A percentile compares a stretch with the other conserved stretches of the same genome.
phyloP scores from a whole-genome alignment of 2,329 filamentous ascomycete species.

The Eutypa lata region DNA sequence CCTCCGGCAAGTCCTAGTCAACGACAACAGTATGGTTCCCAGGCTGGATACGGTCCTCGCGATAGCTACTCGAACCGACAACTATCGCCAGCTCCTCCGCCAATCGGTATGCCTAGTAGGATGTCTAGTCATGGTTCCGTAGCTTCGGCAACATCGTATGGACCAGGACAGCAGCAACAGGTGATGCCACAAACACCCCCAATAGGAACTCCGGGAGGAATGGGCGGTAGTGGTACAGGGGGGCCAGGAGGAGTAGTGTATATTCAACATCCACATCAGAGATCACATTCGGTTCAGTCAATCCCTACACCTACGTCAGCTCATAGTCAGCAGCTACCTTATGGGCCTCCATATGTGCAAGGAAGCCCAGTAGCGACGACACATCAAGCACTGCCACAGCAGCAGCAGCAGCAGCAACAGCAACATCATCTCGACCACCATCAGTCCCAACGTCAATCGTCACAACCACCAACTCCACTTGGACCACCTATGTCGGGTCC shows the following conservation, averaged over 20 bases:
- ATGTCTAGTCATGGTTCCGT: slow-evolving; percentile 17
- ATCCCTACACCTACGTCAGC: slow-evolving; percentile 60
- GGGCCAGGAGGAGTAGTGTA: slow-evolving; percentile 15
- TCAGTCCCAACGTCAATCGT: slow-evolving; percentile 46
- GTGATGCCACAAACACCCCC: slow-evolving; percentile 49
- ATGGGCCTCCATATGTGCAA: slow-evolving; percentile 47
- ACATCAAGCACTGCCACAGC: slow-evolving; percentile 37
- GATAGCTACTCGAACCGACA: slow-evolving; percentile 42
- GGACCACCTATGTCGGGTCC: slow-evolving; percentile 45
- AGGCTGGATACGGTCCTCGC: slow-evolving; percentile 36
- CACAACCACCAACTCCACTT: slow-evolving; percentile 52
- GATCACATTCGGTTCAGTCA: slow-evolving; percentile 58
- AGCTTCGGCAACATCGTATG: slow-evolving; percentile 28
- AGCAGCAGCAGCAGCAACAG: slow-evolving; percentile 28
- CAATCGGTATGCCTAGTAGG: slow-evolving; percentile 25
- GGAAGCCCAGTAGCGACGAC: slow-evolving; percentile 49
- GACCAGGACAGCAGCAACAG: slow-evolving; percentile 33
- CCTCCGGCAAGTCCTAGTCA: slow-evolving; percentile 49
- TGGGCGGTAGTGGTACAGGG: not conserved
- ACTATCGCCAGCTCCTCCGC: slow-evolving; percentile 26
- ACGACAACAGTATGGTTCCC: slow-evolving; percentile 49
- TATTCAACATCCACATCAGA: slow-evolving; percentile 34
- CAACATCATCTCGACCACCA: slow-evolving; percentile 21
- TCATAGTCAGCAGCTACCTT: slow-evolving; percentile 53
- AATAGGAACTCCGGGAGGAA: slow-evolving; percentile 39